Conservation (phyloP, 768 basidiomycete genomes). For the Cystobasidium onofrii region DNA sequence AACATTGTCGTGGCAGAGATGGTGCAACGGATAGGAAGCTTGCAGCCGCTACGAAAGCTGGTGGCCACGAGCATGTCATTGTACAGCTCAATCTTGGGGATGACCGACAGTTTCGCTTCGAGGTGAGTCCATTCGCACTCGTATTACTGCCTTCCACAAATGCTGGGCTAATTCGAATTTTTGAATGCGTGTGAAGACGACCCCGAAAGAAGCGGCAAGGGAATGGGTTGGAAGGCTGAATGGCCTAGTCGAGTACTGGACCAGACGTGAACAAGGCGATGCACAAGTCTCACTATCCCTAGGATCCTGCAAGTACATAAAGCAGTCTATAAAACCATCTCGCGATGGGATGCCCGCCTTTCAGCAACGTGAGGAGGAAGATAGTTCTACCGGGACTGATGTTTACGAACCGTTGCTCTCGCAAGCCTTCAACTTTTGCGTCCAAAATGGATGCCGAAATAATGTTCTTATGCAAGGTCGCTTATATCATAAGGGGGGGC, state of each 20-base stretch:
- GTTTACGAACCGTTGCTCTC: background rate
- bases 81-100: background rate
- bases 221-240: conserved; percentile 16
- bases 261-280: background rate
- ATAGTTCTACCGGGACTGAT: background rate
- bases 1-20: background rate
- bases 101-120: background rate
- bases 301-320: background rate
- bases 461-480: conserved; percentile 17
- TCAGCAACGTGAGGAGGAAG: conserved; percentile 10
- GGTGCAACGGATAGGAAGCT: background rate
- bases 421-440: background rate
- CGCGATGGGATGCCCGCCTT: background rate
- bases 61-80: background rate
- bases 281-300: conserved; percentile 1
- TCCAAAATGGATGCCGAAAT: background rate
- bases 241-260: conserved; percentile 12
- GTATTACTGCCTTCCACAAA: too few relatives aligned
- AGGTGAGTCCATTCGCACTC: background rate
- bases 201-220: background rate
- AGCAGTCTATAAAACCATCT: background rate
- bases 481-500: conserved; percentile 15
- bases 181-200: too few relatives aligned
- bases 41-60: background rate
- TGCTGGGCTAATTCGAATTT: too few relatives aligned